Evolutionary conservation across 2,329 filamentous ascomycete genomes (phyloP), one percentile per base, ranked within the genome.

Genomic region (Fusarium sp.): DNA sequence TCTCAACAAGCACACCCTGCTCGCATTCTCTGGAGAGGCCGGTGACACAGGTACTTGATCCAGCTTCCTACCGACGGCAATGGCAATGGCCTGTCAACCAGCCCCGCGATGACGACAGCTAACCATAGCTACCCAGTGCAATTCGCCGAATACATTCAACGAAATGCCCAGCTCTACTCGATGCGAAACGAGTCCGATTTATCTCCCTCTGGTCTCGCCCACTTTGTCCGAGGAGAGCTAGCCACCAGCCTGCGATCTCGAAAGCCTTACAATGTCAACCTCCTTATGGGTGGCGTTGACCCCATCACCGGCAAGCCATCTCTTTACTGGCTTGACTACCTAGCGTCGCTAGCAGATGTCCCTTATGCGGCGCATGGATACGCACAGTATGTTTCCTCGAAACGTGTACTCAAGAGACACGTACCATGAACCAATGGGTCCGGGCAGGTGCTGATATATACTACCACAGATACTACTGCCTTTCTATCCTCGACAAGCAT

Each of bases 71-170:
- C 18, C 51, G n/a, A 46, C 56, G 25, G 46, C 49, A 52, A 49
- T 54, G 25, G 46, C 49, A 52, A 63, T 52, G 46, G 54, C 54
- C 25, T 52, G 47, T 43, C 30, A 32, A 52, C 22, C 51, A 40
- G 38, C 66, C 43, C 61, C 51, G 47, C 59, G 46, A 54, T 59
- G 58, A 55, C 53, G 51, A 60, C 42, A 60, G 68, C 73, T 80
- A 54, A 80, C 71, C 24, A 44, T 64, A 32, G 40, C 29, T 38
- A 15, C n/a, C 38, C 79, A 97, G 95, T 98, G 70, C 95, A 99
- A 91, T 99, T 99, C 82, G 93, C 97, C 81, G 96, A 99, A 85
- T 99, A 95, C 85, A 97, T 99, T 81, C 95, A 98, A 89, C 95
- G 95, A 80, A 99, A 99, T 83, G 91, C 96, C 71, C 94, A 97